Conservation (phyloP, 2,329 filamentous ascomycete genomes). For the Fusarium nematophilum region DNA sequence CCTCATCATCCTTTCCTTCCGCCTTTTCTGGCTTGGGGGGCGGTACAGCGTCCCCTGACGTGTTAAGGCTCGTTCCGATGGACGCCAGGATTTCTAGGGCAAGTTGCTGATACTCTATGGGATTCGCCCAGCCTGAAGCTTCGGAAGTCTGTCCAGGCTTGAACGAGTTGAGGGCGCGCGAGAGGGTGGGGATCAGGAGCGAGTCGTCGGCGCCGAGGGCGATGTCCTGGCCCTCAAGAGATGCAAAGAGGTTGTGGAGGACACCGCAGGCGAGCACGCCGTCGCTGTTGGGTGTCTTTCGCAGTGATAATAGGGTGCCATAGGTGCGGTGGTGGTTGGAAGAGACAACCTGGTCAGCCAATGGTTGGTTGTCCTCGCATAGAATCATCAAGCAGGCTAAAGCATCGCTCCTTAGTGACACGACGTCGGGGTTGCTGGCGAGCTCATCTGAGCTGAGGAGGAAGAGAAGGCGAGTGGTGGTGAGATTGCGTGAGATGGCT, state of each 20-base stretch:
- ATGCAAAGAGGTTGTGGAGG: constrained; percentile 71
- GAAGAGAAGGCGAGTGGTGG: constrained; percentile 66
- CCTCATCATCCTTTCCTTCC: constrained; percentile 53
- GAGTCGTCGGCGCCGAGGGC: constrained; percentile 49
- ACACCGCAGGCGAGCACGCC: constrained; percentile 69
- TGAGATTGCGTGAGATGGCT: constrained; percentile 61
- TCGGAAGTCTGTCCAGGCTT: constrained; percentile 44
- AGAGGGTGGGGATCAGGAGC: constrained; percentile 51
- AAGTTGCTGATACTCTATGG: constrained; percentile 61
- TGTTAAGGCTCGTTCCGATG: constrained; percentile 70
- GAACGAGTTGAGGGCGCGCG: constrained; percentile 46
- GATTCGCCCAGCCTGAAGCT: constrained; percentile 53
- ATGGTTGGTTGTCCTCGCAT: constrained; percentile 68
- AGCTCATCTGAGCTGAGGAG: constrained; percentile 60
- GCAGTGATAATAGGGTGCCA: constrained; percentile 61
- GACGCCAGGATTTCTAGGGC: constrained; percentile 73
- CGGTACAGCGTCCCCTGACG: constrained; percentile 55
- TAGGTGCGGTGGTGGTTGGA: constrained; percentile 60
- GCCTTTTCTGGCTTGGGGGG: constrained; percentile 51
- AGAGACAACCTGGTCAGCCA: constrained; percentile 65
- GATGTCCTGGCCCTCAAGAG: constrained; percentile 46
- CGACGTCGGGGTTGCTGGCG: constrained; percentile 56
- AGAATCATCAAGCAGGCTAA: constrained; percentile 68
- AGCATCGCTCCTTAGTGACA: constrained; percentile 56
- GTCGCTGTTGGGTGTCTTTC: constrained; percentile 58